Evolutionary conservation across 495 filamentous ascomycete genomes (phyloP).

Genomic region (Podospora appendiculata): DNA sequence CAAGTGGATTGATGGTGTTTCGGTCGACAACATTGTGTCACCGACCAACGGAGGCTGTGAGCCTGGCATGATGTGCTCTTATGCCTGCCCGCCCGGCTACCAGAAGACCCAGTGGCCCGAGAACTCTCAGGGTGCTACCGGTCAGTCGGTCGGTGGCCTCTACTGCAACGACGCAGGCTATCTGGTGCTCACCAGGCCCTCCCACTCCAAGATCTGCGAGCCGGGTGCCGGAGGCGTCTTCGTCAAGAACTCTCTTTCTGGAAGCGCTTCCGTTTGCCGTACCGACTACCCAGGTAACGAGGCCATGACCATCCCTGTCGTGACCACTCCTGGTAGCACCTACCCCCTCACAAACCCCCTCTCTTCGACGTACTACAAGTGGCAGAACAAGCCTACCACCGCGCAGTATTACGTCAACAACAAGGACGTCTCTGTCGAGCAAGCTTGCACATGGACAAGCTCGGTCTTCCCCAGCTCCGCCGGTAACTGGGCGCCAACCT

Average conservation of each 20-base stretch:
- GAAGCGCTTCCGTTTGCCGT: conserved; percentile 72
- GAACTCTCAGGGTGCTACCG: conserved; percentile 62
- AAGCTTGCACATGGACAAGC: conserved; percentile 76
- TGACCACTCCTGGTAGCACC: conserved; percentile 45
- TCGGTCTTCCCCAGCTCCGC: conserved; percentile 33
- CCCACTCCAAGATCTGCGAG: conserved; percentile 65
- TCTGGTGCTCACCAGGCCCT: conserved; percentile 66
- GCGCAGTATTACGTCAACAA: conserved; percentile 98
- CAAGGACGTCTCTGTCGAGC: conserved; percentile 51
- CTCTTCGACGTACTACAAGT: conserved; percentile 62
- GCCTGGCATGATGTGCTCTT: conserved; percentile 73
- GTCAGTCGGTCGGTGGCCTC: conserved; percentile 85
- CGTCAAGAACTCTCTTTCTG: conserved; percentile 62
- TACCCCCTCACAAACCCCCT: conserved; percentile 67
- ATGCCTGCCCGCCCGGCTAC: conserved; percentile 86
- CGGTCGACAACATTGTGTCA: conserved; percentile 51
- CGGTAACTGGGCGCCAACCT: conserved; percentile 89
- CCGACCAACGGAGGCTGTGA: conserved; percentile 55
- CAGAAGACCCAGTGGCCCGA: conserved; percentile 89
- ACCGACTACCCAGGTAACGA: conserved; percentile 95
- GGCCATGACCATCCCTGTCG: conserved; percentile 70
- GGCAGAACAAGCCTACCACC: conserved; percentile 65
- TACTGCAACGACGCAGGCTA: conserved; percentile 68
- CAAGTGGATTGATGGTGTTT: conserved; percentile 24
- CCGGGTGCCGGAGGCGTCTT: conserved; percentile 60